These are phyloP conservation scores for Ophiobolus disseminans DNA, from an alignment of 2,329 filamentous ascomycete species.

Conservation along the genomic window DNA sequence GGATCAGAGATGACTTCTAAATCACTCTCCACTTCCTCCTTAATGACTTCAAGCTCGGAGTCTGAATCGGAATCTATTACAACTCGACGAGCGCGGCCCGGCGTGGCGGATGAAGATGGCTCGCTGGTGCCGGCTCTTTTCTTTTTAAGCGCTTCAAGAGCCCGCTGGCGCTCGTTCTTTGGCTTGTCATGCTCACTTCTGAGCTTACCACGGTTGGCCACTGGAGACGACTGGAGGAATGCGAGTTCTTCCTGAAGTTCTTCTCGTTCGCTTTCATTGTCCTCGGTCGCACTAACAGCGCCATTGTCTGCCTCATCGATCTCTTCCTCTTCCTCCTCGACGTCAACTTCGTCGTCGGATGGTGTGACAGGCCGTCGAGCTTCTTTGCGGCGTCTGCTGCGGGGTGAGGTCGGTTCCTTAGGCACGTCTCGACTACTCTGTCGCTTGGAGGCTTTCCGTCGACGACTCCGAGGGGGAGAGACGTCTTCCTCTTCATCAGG, in stretches of 20 bases:
- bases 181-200: constrained; percentile 34
- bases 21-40: constrained; percentile 38
- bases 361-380: constrained; percentile 3
- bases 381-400: constrained; percentile 12
- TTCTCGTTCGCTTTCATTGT: constrained; percentile 10
- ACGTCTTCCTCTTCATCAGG: constrained; percentile 1
- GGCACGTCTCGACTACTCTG: constrained; percentile 3
- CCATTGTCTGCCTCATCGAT: neutral
- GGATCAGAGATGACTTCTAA: constrained; percentile 7
- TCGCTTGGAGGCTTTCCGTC: constrained; percentile 5
- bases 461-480: constrained; percentile 6
- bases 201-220: constrained; percentile 32
- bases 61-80: constrained; percentile 34
- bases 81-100: constrained; percentile 28
- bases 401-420: constrained; percentile 9
- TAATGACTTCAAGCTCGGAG: constrained; percentile 42
- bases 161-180: constrained; percentile 49
- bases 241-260: constrained; percentile 54
- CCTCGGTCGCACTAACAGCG: neutral
- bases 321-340: neutral
- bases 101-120: constrained; percentile 32
- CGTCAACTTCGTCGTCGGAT: constrained; percentile 7
- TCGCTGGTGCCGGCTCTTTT: constrained; percentile 45
- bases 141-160: constrained; percentile 54
- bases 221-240: constrained; percentile 49